Evolutionary conservation across 768 basidiomycete species (phyloP), one percentile per base, ranked within the genome.

Genomic region (Xerocomellus amylosporus): DNA sequence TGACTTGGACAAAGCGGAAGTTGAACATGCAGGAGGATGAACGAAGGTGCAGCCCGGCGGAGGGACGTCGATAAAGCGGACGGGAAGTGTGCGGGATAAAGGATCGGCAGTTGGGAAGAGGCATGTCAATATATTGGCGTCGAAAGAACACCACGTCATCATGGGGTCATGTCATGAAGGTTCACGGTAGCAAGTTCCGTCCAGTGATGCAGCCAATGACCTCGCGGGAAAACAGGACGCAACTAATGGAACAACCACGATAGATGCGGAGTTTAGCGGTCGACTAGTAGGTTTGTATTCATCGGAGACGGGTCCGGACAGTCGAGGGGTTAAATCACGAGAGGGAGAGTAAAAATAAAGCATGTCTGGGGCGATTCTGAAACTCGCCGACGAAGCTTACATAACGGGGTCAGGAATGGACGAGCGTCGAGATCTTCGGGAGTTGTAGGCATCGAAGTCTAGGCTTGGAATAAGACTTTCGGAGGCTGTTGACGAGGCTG

Each of bases 51-150:
- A 12, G 19, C 1, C 22, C 14, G 17, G 24, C n/a, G 41, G 33
- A 46, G 28, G 33, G 40, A 14, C 8, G 49, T 26, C 3, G 58
- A 48, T 61, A 44, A 8, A 37, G 46, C 46, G 59, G 59, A 36
- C 13, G 20, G 24, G 50, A 57, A 51, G 49, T 7, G 30, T 8
- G 49, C 52, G 22, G 51, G 20, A 45, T 15, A 45, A 5, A 19
- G 38, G 55, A 62, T 58, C 46, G 58, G 52, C 58, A 8, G 42
- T 40, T 24, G 30, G 15, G 51, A 59, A 53, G 58, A 46, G 17
- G 33, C 9, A 36, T 20, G 38, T 28, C 44, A 43, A 43, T 47
- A 47, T 47, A 39, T 39, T 20, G 44, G 7, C 22, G 20, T 42
- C 26, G 58, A 38, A 19, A 28, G 38, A 28, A 17, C 33, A 48